Evolutionary conservation across 805 yeast species (phyloP).

Genomic region (Pichia exigua): DNA sequence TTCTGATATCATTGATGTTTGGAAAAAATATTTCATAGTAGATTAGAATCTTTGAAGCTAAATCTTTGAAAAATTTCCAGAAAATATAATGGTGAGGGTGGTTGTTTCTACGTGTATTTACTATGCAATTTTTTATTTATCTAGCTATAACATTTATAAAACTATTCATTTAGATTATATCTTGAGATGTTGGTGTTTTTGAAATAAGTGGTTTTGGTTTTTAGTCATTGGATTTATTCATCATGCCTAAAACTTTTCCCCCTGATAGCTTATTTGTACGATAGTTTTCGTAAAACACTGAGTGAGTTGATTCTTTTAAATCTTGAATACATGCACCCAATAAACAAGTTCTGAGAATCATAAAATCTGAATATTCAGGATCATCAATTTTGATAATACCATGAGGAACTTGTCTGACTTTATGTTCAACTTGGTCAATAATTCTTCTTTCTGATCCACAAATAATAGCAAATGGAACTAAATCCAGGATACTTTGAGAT

Average conservation of each 20-base stretch:
- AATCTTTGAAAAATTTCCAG: neutral
- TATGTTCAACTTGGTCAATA: slow-evolving; percentile 61
- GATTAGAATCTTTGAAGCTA: no score
- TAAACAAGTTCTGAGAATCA: slow-evolving; percentile 63
- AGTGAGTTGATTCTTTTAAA: slow-evolving; percentile 67
- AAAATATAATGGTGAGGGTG: neutral
- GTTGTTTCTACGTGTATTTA: no score
- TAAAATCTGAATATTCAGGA: slow-evolving; percentile 72
- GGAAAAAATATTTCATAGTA: no score
- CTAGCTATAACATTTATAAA: neutral
- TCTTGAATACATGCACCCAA: slow-evolving; percentile 78
- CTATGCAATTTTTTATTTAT: neutral
- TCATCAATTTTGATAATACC: slow-evolving; percentile 80
- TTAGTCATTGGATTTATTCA: neutral
- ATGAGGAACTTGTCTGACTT: slow-evolving; percentile 82
- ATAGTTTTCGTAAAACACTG: slow-evolving; percentile 65
- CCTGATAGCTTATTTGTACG: slow-evolving; percentile 42
- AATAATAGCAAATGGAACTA: slow-evolving; percentile 82
- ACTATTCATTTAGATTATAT: neutral
- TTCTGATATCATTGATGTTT: slow-evolving; percentile 3
- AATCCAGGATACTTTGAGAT: slow-evolving; percentile 19
- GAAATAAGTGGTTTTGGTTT: neutral
- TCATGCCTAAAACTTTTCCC: slow-evolving; percentile 1
- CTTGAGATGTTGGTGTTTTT: neutral
- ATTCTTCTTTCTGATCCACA: slow-evolving; percentile 72